A percentile compares a stretch with the other conserved stretches of the same genome.
phyloP scores from a whole-genome alignment of 306 rosid species.

The Hippophae rhamnoides region DNA sequence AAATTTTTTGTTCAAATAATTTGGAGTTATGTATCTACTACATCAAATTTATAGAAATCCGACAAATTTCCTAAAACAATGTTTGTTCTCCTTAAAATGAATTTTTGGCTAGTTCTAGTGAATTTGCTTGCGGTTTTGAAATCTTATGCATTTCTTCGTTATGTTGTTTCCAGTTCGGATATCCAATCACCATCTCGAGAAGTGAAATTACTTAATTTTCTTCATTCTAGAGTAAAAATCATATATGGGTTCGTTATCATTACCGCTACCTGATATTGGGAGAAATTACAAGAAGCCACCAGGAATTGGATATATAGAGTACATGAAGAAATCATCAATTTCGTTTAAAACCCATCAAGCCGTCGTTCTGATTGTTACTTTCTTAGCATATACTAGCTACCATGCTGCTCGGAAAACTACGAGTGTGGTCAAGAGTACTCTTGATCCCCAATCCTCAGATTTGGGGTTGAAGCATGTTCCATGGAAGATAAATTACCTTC shows the following conservation, averaged over 20 bases:
- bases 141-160: not conserved
- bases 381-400: conserved; percentile 78
- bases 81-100: not conserved
- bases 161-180: conserved; percentile 23
- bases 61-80: not conserved
- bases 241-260: conserved; percentile 49
- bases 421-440: conserved; percentile 85
- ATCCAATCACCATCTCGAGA: conserved; percentile 16
- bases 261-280: conserved; percentile 18
- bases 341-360: conserved; percentile 80
- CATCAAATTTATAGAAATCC: not conserved
- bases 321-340: conserved; percentile 42
- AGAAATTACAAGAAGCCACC: conserved; percentile 36
- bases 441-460: conserved; percentile 65
- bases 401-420: conserved; percentile 93
- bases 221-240: conserved; percentile 12
- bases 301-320: conserved; percentile 50
- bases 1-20: not conserved
- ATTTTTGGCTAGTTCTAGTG: not conserved
- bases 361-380: conserved; percentile 70
- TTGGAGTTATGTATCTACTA: not conserved
- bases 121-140: not conserved
- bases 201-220: conserved; percentile 16
- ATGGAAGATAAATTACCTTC: conserved; percentile 19
- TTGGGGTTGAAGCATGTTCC: conserved; percentile 26